Evolutionary conservation across 1,284 basidiomycete genomes (phyloP), one percentile per base, ranked within the genome.

Genomic region (Somion occarium): DNA sequence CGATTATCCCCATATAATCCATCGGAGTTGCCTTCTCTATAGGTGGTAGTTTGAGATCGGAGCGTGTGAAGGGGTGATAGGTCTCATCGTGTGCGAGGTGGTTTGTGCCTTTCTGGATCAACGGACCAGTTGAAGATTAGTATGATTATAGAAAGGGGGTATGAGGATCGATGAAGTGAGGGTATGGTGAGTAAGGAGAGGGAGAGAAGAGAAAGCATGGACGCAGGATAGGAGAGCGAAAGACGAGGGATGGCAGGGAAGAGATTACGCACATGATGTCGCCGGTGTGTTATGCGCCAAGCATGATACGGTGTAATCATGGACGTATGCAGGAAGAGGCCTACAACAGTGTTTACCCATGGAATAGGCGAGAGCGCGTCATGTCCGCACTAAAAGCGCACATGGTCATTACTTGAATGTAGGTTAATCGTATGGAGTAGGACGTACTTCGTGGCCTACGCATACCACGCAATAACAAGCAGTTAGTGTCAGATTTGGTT

Each of bases 291-390:
- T 15, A 70, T 59, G 15, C 75, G 64, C 78, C 78, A 80, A 2
- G 77, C 65, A 52, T 69, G 77, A 55, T 76, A 79, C 1, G 78
- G 78, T 11, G 74, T 73, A 22, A 80, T 57, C n/a, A 76, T 64
- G 60, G 71, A 75, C 19, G 64, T 66, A 49, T 71, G 69, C 19
- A 69, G 58, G 5, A 54, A 48, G 42, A 69, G 55, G 0, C 69
- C 69, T 15, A 66, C 49, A 1, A 54, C 51, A 15, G 59, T 48
- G 50, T 71, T 71, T 19, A 67, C 48, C 53, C 51, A 55, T 2
- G 43, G 2, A 20, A 53, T 44, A 2, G 57, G 57, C 1, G 63
- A 64, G 15, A 67, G 49, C 2, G 62, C 58, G 39, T 65, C 67
- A 50, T 69, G 68, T 1, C 67, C 76, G 58, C 61, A 59, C 55